Conservation (phyloP, 768 basidiomycete genomes). For the Boletus insuetus region DNA sequence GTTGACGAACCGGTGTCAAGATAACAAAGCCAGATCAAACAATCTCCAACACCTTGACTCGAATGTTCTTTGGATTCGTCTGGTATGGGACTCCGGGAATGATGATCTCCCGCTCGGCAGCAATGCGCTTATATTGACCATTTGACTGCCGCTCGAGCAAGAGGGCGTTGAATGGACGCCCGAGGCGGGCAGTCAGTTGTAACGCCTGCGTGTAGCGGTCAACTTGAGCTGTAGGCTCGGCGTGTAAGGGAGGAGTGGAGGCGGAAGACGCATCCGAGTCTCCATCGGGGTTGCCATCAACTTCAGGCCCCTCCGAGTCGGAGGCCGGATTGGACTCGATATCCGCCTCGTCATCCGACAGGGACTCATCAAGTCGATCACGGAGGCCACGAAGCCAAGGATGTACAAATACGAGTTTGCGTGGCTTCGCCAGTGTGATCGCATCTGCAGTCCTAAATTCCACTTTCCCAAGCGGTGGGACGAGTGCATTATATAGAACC, state of each 20-base stretch:
- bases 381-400: conserved; percentile 10
- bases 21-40: no score
- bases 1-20: no score
- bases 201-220: background rate
- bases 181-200: background rate
- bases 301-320: background rate
- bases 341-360: background rate
- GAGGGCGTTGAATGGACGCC: background rate
- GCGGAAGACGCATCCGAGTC: background rate
- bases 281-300: no score
- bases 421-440: background rate
- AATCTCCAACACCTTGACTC: background rate
- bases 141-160: conserved; percentile 1
- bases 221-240: background rate
- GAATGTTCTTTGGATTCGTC: background rate
- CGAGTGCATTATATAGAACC: background rate
- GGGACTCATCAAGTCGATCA: background rate
- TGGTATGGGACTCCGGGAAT: background rate
- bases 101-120: conserved; percentile 1
- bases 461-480: background rate
- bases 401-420: conserved; percentile 1
- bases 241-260: background rate
- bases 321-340: background rate
- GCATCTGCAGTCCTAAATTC: background rate
- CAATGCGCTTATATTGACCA: background rate